Conservation (phyloP, 2,329 filamentous ascomycete species). For the Davidsoniella neocaledoniae region DNA sequence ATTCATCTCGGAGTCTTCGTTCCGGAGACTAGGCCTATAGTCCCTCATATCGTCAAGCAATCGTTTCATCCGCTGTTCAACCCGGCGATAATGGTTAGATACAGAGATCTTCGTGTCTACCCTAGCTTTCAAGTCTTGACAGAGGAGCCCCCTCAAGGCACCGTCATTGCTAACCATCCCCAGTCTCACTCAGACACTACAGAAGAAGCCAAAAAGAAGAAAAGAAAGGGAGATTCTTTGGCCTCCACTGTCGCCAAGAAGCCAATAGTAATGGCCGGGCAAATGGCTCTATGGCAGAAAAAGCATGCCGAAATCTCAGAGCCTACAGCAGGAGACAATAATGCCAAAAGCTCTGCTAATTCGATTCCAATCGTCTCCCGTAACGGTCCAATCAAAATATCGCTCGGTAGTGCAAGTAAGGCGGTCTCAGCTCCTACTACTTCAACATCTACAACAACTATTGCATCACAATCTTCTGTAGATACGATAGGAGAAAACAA, state of each 20-base stretch:
- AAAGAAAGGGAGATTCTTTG: conserved; percentile 33
- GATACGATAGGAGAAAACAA: background rate
- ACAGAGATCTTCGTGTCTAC: conserved; percentile 62
- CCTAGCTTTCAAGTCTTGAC: conserved; percentile 47
- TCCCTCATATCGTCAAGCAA: conserved; percentile 39
- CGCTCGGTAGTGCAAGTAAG: conserved; percentile 16
- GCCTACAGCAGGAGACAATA: background rate
- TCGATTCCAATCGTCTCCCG: conserved; percentile 1
- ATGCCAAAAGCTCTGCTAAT: conserved; percentile 3
- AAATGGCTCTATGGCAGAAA: conserved; percentile 29
- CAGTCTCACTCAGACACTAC: conserved; percentile 17
- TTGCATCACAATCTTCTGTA: too few relatives aligned
- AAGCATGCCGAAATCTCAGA: conserved; percentile 25
- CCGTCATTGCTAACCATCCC: conserved; percentile 15
- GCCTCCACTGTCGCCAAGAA: conserved; percentile 21
- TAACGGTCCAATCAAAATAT: conserved; percentile 19
- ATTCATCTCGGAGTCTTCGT: conserved; percentile 78
- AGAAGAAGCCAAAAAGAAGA: conserved; percentile 30
- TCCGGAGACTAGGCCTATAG: conserved; percentile 44
- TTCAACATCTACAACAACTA: conserved; percentile 2
- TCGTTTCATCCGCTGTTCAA: conserved; percentile 59
- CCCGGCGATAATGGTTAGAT: conserved; percentile 48
- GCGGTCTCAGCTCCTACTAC: background rate
- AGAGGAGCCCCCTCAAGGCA: conserved; percentile 20
- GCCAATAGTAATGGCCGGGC: conserved; percentile 24